Base-by-base conservation (phyloP, 2,329 filamentous ascomycete genomes). In the Akanthomyces uredinophilus region DNA sequence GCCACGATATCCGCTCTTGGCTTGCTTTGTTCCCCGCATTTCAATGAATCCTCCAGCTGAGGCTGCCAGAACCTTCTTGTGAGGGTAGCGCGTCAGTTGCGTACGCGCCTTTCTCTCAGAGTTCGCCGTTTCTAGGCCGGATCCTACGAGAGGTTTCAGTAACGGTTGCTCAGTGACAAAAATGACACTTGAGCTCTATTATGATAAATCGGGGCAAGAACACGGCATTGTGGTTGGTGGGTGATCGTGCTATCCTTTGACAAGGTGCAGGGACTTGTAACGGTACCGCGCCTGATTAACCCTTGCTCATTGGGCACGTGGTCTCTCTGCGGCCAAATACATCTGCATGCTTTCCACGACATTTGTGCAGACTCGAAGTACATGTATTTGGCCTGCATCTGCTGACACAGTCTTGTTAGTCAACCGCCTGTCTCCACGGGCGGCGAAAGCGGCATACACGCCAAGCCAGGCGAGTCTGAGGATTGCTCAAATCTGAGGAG, bases 1-100 rank as follows among this genome's bases (percentile, higher is more conserved):
- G 55, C 55, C 56, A 59, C 50, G 56, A 39, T 29, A 51, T 59
- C 35, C 32, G 56, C 46, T 22, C 46, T 11, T 59, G 20, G 47
- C 47, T 22, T 59, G 37, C 11, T 14, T 43, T 8, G 10, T 5
- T 51, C 56, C 46, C 46, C 56, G 46, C 56, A 51, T 32, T 51
- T 32, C 18, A 18, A 37, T 41, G 24, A 41, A 8, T 16, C 20
- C 41, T 55, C 39, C 44, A 58, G 55, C 44, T 58, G 44, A 58
- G 55, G 55, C 32, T 18, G 32, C 32, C 11, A 35, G 32, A 20
- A 16, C 29, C 2, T 11, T 13, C 35, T 41, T 20, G 11, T n/a
- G 20, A 22, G 14, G 29, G 7, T 57, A 29, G 29, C 14, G 29
- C 27, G 27, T 47, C n/a, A 16, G 44, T n/a, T 56, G 27, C 53